Base-by-base conservation (phyloP, 2,329 filamentous ascomycete species). In the Aureobasidium sp. region DNA sequence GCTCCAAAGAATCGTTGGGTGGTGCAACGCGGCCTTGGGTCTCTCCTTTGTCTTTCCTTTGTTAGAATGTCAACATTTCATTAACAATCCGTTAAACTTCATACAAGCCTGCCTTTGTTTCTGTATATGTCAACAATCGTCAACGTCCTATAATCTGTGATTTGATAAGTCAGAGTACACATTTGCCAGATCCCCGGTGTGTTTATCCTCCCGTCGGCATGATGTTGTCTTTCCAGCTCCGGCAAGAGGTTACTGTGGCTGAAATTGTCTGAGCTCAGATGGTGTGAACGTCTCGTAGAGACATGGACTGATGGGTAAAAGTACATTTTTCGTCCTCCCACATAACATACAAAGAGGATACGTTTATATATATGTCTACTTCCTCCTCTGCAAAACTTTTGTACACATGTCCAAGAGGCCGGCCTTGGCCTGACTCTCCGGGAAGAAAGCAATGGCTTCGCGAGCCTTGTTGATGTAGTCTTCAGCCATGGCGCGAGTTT, bases 361-460 rank as follows among this genome's bases (percentile, higher is more conserved):
- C 51, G 7, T 43, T 51, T 50, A 51, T 51, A 48, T 48, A 59
- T 59, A 36, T 48, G 43, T 26, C 36, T 81, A 97, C 76, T 96
- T 97, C 74, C 91, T 83, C 71, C 93, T 84, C 76, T 91, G 87
- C 79, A 96, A 85, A 17, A 92, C 92, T 79, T 96, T 97, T 69
- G 87, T 84, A 68, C 92, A 95, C 90, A 97, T 97, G 71, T 97
- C 91, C 50, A 96, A 80, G 44, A 99, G 80, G 0, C 93, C 93
- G 34, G 88, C 84, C 79, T 96, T 97, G 63, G 94, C 94, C 67
- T 97, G 93, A 73, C 92, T 93, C n/a, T 92, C 87, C 7, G 94
- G 94, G 75, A 99, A 96, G 50, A 79, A 78, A 66, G 83, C 82
- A 70, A 99, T 89, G n/a, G 92, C 90, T 5, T 85, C 82, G 64